A percentile compares a stretch with the other conserved stretches of the same genome.
These are phyloP conservation scores for Chamaecrista fasciculata DNA, from an alignment of 306 rosid genomes.

Conservation along the genomic window DNA sequence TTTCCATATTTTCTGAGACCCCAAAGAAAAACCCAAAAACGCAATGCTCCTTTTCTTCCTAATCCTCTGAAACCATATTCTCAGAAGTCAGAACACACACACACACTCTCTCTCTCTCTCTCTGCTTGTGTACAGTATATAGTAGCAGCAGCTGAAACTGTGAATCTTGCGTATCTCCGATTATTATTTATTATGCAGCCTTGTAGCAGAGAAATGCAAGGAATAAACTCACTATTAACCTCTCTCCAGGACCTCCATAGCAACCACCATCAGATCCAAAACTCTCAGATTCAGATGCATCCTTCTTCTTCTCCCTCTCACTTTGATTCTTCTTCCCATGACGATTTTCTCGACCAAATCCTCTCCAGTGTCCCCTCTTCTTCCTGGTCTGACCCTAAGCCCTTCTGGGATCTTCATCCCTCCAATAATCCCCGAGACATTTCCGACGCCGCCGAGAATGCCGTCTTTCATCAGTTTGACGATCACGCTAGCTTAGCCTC, in stretches of 20 bases:
- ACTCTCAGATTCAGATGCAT: slow-evolving; percentile 42
- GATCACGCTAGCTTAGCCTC: slow-evolving; percentile 54
- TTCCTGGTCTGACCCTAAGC: slow-evolving; percentile 49
- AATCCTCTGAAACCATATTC: too few relatives aligned
- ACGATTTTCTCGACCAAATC: slow-evolving; percentile 85
- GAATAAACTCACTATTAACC: slow-evolving; percentile 54
- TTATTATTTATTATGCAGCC: slow-evolving; percentile 66
- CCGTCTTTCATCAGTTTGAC: slow-evolving; percentile 45
- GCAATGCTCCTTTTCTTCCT: too few relatives aligned
- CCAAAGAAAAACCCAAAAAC: too few relatives aligned
- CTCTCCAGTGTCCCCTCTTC: slow-evolving; percentile 59
- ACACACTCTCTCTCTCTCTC: too few relatives aligned
- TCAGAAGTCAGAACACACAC: too few relatives aligned
- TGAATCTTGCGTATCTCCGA: too few relatives aligned
- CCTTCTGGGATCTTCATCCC: slow-evolving; percentile 51
- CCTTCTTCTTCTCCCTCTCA: slow-evolving; percentile 27
- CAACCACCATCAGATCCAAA: slow-evolving; percentile 35
- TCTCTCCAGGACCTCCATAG: slow-evolving; percentile 56
- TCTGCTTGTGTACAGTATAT: too few relatives aligned
- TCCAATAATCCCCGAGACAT: slow-evolving; percentile 23
- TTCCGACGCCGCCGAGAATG: slow-evolving; percentile 48
- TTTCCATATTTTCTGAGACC: too few relatives aligned
- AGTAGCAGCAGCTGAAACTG: too few relatives aligned
- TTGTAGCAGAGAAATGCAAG: slow-evolving; percentile 67
- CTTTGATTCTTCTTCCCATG: slow-evolving; percentile 61